Base-by-base conservation (phyloP, 192 early-diverging fungal genomes). In the Lunasporangiospora selenospora region DNA sequence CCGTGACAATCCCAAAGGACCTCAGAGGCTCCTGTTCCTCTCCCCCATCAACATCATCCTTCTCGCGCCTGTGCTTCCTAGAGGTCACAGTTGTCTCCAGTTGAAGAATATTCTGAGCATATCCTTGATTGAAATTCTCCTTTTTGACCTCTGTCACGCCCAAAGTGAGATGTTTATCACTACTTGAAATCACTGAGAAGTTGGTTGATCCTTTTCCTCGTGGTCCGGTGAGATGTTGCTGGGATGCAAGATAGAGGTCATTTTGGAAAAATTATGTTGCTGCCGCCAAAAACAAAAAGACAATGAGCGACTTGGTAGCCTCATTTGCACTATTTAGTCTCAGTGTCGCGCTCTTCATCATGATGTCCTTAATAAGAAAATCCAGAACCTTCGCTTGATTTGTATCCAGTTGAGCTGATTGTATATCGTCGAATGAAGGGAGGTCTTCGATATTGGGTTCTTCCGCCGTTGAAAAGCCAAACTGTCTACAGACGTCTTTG, bases 101-200 rank as follows among this genome's bases (percentile, higher is more conserved):
- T 32, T 56, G 62, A 3, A 65, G 53, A 40, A 64, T 54, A 36
- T 64, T 64, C 32, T 54, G 50, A 31, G 33, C 52, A 0, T 48
- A 33, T 1, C 62, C 52, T 18, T 64, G 62, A 23, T n/a, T 19
- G 16, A 50, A 56, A 40, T 55, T 29, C 6, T 65, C 53, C 45
- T 50, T 54, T 52, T 63, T 63, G n/a, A 63, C 43, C 52, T 63
- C 62, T n/a, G n/a, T n/a, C n/a, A n/a, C n/a, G n/a, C n/a, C n/a
- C 1, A 65, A 38, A 16, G 38, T 46, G 16, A 26, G 42, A 8
- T 53, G 34, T 5, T 38, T 6, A 19, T 23, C 50, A 16, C 16
- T 50, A 15, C 53, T 27, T 6, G 53, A 18, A 55, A 55, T 43
- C 0, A 65, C 31, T 10, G 53, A 65, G 43, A 54, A 65, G 27